These are phyloP conservation scores for Achaetomiella virescens DNA, from an alignment of 495 filamentous ascomycete genomes.

Conservation along the genomic window DNA sequence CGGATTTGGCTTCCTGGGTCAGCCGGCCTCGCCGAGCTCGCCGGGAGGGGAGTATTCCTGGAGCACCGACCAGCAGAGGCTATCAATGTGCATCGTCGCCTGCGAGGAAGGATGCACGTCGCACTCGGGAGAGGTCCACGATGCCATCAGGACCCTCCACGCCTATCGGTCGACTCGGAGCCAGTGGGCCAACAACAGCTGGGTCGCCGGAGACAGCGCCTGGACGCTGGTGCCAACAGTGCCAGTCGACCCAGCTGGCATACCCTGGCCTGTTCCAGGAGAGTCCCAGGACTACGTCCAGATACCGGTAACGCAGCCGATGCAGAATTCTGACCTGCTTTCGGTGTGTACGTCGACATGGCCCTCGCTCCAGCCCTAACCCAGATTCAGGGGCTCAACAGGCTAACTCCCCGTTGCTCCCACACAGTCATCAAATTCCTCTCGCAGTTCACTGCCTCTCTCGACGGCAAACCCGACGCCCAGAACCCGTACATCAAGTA, in stretches of 20 bases:
- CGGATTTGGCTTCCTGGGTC: slow-evolving; percentile 12
- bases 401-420: background rate
- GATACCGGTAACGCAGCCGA: slow-evolving; percentile 14
- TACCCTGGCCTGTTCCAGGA: slow-evolving; percentile 12
- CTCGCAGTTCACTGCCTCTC: slow-evolving; percentile 40
- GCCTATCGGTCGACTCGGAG: slow-evolving; percentile 14
- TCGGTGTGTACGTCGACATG: slow-evolving; percentile 32
- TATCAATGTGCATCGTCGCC: slow-evolving; percentile 10
- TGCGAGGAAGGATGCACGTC: slow-evolving; percentile 26
- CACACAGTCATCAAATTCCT: slow-evolving; percentile 53
- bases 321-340: slow-evolving; percentile 27
- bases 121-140: slow-evolving; percentile 28
- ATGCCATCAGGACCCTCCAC: slow-evolving; percentile 21
- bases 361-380: too few species aligned
- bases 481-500: slow-evolving; percentile 32
- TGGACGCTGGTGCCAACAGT: slow-evolving; percentile 8
- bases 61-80: slow-evolving; percentile 15
- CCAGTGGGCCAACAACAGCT: background rate
- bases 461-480: slow-evolving; percentile 34
- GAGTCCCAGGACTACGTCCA: slow-evolving; percentile 9
- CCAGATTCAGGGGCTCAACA: background rate
- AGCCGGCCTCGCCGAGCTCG: background rate
- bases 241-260: background rate
- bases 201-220: background rate
- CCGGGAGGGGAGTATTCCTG: slow-evolving; percentile 15